A percentile compares a stretch with the other conserved stretches of the same genome.
Evolutionary conservation across 495 filamentous ascomycete species (phyloP).

Genomic region (Penicillium turbatum): DNA sequence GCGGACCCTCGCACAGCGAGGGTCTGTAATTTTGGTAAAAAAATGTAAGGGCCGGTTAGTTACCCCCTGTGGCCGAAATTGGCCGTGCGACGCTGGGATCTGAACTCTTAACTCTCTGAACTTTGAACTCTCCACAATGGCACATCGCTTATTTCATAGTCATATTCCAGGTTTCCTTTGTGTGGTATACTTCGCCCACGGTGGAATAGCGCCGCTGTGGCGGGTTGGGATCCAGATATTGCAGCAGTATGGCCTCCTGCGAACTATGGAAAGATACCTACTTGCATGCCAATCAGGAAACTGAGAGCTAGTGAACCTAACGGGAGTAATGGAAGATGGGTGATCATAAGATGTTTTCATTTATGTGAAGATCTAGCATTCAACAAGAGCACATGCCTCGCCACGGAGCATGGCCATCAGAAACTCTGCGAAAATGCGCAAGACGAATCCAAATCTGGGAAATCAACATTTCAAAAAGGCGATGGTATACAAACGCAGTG

Average conservation of each 20-base stretch:
- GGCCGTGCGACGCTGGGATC: too few species aligned
- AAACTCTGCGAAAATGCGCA: constrained; percentile 5
- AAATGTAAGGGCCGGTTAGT: too few species aligned
- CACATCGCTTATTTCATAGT: too few species aligned
- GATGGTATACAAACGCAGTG: constrained; percentile 28
- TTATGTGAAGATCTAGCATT: constrained; percentile 1
- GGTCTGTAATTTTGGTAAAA: background rate
- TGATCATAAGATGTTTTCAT: background rate
- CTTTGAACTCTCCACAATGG: too few species aligned
- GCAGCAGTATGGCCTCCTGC: background rate
- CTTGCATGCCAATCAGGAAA: background rate
- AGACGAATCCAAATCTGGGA: constrained; percentile 10
- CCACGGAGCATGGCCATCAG: constrained; percentile 5
- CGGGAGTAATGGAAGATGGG: background rate
- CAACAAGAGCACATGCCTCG: constrained; percentile 7
- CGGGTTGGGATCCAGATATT: background rate
- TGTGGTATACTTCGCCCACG: too few species aligned
- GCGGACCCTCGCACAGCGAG: too few species aligned
- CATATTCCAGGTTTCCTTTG: too few species aligned
- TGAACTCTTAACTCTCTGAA: too few species aligned
- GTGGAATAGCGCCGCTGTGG: background rate
- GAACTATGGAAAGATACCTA: background rate
- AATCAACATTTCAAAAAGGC: constrained; percentile 15
- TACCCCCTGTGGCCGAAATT: too few species aligned
- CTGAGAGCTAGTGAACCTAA: background rate